These are phyloP conservation scores for Gamarada debralockiae DNA, from an alignment of 495 filamentous ascomycete genomes.

Conservation along the genomic window DNA sequence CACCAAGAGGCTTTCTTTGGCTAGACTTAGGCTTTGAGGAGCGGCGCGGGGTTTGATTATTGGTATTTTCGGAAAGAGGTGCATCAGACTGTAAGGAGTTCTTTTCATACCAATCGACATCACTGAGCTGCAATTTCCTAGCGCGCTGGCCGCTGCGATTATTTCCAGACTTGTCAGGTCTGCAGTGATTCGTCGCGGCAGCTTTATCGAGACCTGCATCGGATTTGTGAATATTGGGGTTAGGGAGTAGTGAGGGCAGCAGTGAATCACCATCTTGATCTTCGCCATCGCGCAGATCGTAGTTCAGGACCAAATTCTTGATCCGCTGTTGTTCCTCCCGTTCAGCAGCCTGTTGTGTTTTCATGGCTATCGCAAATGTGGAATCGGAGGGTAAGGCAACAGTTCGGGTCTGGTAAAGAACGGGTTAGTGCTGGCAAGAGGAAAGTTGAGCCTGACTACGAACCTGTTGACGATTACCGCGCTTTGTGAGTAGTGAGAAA, in stretches of 20 bases:
- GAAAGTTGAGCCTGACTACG: conserved; percentile 6
- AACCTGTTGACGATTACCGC: conserved; percentile 91
- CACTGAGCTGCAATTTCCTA: conserved; percentile 88
- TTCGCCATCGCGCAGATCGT: conserved; percentile 78
- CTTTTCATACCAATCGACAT: conserved; percentile 86
- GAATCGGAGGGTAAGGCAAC: conserved; percentile 95
- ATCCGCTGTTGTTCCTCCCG: conserved; percentile 96
- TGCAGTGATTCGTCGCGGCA: conserved; percentile 32
- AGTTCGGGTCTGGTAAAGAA: conserved; percentile 66
- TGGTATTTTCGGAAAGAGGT: background rate
- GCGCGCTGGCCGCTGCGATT: conserved; percentile 77
- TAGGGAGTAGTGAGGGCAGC: conserved; percentile 29
- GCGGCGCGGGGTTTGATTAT: too few relatives aligned
- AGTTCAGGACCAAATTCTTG: conserved; percentile 95
- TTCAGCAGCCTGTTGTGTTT: conserved; percentile 88
- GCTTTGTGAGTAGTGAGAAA: conserved; percentile 93
- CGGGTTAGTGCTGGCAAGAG: conserved; percentile 10
- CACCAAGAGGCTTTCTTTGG: too few relatives aligned
- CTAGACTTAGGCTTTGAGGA: too few relatives aligned
- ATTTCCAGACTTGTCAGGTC: conserved; percentile 64
- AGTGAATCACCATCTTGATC: conserved; percentile 67
- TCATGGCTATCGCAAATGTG: conserved; percentile 92
- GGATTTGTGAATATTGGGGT: conserved; percentile 41
- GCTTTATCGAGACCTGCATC: conserved; percentile 45
- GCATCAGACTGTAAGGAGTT: conserved; percentile 2